Base-by-base conservation (phyloP, 345 rosid genomes). In the Pugionium cornutum region DNA sequence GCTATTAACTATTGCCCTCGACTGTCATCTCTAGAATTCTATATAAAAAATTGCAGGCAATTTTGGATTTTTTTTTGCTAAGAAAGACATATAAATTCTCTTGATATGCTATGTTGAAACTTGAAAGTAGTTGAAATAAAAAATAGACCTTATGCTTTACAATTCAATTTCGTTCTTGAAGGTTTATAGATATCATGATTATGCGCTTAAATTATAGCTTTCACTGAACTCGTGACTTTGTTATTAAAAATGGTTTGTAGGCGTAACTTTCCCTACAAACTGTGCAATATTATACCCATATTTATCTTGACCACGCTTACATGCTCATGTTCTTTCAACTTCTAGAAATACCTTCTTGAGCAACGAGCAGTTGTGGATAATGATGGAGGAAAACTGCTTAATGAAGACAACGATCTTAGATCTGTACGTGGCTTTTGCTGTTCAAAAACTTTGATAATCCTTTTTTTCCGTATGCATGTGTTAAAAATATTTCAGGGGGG, bases 351-450 rank as follows among this genome's bases (percentile, higher is more conserved):
- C 79, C 95, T 92, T 76, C 92, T 92, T 28, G 98, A 92, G 83
- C 88, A 89, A 80, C 83, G 86, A 36, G 98, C 98, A 27, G 82
- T 87, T 62, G 70, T 89, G 69, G 89, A 89, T 68, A 78, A 49
- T 64, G 96, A 92, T 78, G 91, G 92, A 64, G 88, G 95, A 18
- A 89, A 82, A 77, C 77, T 87, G 67, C 95, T 92, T 56, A 92
- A 92, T 70, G 98, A 92, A 79, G 98, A 92, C 76, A 84, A 75
- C 78, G 98, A 92, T 79, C 63, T 92, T 64, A 83, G 98, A 92
- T 81, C 96, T 77, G 98, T 92, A 80, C 74, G 98, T 82, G 76
- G 56, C 36, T 36, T 72, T 58, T 72, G 28, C 29, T 66, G 39
- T 66, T 51, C 50, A 40, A 58, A 58, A 58, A 51, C 33, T 40